Base-by-base conservation (phyloP, 495 filamentous ascomycete species). In the Xylaria castorea region DNA sequence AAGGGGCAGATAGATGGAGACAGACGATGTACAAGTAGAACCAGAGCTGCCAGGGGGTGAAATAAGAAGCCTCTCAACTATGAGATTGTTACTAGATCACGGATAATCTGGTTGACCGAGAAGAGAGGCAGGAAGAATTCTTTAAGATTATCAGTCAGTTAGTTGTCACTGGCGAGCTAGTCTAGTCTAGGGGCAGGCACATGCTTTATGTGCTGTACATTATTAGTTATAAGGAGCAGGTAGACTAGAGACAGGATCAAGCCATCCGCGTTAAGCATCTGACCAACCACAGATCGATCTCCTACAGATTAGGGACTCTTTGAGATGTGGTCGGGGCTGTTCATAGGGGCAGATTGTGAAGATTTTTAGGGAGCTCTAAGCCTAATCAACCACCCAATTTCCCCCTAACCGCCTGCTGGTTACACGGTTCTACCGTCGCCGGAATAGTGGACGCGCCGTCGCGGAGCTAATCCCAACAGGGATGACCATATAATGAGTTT, bases 341-440 rank as follows among this genome's bases (percentile, higher is more conserved):
- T 68, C 14, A 32, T 62, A 51, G 46, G 42, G 42, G 53, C 12
- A 44, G 66, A 44, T 34, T 12, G 50, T 30, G 36, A 38, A 53
- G 68, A 71, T 11, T 71, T 71, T 63, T 71, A 53, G 48, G 30
- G 65, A 25, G 27, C 30, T 20, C 65, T 55, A 67, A 67, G 32
- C 65, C 65, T 57, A 55, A 68, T 57, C 32, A n/a, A 55, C 66
- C 7, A 42, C 66, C 50, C 66, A 68, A 68, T 68, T 68, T 68
- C 66, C 66, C 48, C 66, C 66, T 34, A 40, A 66, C 34, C 12
- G n/a, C 50, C 36, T 61, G 5, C 5, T 25, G 22, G 38, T 12
- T n/a, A n/a, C n/a, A 64, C 30, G 3, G 38, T 14, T 25, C 36
- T 64, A 30, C 38, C n/a, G 51, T 51, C 20, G 32, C 40, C 18